These are phyloP conservation scores for Diplodia seriata DNA, from an alignment of 2,329 filamentous ascomycete genomes.

Conservation along the genomic window DNA sequence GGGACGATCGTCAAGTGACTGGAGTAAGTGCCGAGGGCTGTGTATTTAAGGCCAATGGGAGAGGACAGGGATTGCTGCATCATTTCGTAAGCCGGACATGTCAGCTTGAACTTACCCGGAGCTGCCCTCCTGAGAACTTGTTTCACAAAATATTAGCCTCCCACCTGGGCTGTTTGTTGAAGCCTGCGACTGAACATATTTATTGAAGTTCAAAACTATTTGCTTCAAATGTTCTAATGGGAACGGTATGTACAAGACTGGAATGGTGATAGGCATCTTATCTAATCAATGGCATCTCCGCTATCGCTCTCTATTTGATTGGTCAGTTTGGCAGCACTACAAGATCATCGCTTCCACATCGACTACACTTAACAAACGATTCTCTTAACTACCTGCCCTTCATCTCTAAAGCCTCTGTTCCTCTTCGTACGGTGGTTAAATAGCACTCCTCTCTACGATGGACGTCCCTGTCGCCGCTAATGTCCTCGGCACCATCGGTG, in stretches of 20 bases:
- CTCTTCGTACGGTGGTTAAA: background rate
- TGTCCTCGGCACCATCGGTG: constrained; percentile 65
- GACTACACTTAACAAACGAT: background rate
- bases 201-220: too few species aligned
- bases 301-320: background rate
- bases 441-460: constrained; percentile 48
- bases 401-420: background rate
- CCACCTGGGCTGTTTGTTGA: background rate
- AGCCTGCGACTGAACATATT: too few species aligned
- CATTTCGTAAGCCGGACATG: background rate
- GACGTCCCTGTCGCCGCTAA: constrained; percentile 64
- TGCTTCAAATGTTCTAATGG: too few species aligned
- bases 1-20: background rate
- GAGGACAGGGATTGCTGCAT: background rate
- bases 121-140: background rate
- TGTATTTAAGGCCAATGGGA: background rate
- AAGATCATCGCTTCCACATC: background rate
- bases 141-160: background rate
- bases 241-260: too few species aligned
- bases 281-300: background rate
- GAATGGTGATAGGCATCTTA: too few species aligned
- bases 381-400: background rate
- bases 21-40: background rate
- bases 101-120: background rate
- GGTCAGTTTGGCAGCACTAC: background rate